A percentile compares a stretch with the other conserved stretches of the same genome.
Evolutionary conservation across 495 filamentous ascomycete species (phyloP).

Genomic region (Alectoria sarmentosa): DNA sequence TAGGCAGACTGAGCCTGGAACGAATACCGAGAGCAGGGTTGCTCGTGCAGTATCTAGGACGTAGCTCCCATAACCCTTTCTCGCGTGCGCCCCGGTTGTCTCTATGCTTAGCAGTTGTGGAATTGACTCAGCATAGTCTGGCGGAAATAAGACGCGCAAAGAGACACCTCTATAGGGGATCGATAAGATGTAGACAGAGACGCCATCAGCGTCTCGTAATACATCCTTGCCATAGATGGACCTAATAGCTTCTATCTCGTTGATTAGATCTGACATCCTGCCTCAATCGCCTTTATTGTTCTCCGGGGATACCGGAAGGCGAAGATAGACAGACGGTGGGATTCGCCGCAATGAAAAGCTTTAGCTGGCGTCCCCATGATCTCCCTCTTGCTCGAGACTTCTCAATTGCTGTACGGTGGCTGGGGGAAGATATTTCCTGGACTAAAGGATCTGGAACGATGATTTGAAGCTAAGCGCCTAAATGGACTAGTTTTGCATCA

Average conservation of each 20-base stretch:
- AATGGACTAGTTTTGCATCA: neutral
- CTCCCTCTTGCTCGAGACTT: neutral
- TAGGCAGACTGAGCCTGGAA: conserved; percentile 72
- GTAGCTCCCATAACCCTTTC: conserved; percentile 60
- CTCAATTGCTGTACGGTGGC: neutral
- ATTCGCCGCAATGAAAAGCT: neutral
- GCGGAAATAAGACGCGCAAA: conserved; percentile 60
- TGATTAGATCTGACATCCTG: conserved; percentile 64
- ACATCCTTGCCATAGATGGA: conserved; percentile 79
- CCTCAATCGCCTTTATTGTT: neutral
- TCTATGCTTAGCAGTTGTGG: conserved; percentile 61
- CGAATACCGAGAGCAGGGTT: conserved; percentile 57
- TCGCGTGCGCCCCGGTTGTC: conserved; percentile 37
- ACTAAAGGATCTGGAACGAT: too few relatives aligned
- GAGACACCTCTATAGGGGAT: conserved; percentile 31
- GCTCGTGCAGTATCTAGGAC: conserved; percentile 59
- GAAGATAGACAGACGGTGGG: neutral
- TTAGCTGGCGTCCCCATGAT: neutral
- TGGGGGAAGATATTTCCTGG: neutral
- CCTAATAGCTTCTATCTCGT: conserved; percentile 87
- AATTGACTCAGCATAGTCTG: conserved; percentile 62
- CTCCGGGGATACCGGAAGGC: neutral
- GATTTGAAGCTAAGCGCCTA: neutral
- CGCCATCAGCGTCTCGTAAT: conserved; percentile 36
- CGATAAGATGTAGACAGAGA: conserved; percentile 43